Percentiles rank a stretch among this genome's conserved stretches.
Evolutionary conservation across 2,329 filamentous ascomycete species (phyloP).

Genomic region (Curvularia eragrostidis): DNA sequence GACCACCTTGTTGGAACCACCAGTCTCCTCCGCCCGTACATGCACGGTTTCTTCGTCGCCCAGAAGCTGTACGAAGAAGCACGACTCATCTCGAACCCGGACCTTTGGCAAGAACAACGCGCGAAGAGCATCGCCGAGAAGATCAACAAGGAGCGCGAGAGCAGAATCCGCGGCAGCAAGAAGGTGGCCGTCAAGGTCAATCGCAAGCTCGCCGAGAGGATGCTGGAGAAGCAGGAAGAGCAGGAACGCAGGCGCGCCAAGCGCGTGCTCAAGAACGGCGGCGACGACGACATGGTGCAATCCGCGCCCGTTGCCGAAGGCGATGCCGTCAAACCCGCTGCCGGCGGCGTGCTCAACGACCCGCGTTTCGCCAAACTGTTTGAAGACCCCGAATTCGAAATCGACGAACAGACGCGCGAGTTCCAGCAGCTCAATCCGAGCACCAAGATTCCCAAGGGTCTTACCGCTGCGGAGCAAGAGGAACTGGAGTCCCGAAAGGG

Average conservation of each 20-base stretch:
- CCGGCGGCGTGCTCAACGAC: conserved; percentile 71
- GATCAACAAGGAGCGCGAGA: conserved; percentile 96
- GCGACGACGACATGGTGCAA: conserved; percentile 58
- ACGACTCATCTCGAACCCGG: conserved; percentile 88
- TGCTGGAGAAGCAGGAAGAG: conserved; percentile 74
- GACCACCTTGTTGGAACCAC: conserved; percentile 90
- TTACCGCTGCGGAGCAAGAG: conserved; percentile 68
- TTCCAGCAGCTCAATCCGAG: conserved; percentile 91
- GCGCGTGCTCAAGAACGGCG: conserved; percentile 64
- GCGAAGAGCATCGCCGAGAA: conserved; percentile 91
- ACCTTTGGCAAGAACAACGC: conserved; percentile 90
- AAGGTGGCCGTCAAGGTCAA: conserved; percentile 93
- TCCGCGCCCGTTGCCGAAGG: conserved; percentile 44
- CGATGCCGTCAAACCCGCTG: conserved; percentile 57
- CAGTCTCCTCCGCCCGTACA: conserved; percentile 89
- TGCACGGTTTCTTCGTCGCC: conserved; percentile 98
- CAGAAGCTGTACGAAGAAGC: conserved; percentile 96
- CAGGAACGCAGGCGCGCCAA: conserved; percentile 56
- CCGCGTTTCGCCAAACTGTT: conserved; percentile 88
- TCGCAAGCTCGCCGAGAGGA: conserved; percentile 69
- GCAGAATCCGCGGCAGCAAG: conserved; percentile 90
- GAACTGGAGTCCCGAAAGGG: conserved; percentile 54
- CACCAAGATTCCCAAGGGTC: conserved; percentile 64
- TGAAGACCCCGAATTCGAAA: conserved; percentile 88
- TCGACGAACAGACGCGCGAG: conserved; percentile 88